Base-by-base conservation (phyloP, 179 eudicot species). In the Nepenthes alata region DNA sequence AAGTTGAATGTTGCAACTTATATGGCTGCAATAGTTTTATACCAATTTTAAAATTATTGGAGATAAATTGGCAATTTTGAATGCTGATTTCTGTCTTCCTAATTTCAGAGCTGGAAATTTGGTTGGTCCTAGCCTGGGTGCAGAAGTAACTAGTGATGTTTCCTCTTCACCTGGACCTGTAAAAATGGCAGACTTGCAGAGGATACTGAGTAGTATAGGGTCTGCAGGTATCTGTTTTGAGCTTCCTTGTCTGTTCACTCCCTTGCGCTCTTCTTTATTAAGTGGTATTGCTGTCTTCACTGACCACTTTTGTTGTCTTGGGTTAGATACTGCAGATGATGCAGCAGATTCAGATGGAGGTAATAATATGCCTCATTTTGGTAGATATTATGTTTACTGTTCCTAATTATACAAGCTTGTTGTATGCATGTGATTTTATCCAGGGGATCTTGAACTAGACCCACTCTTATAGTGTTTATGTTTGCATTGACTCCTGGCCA, bases 341-440 rank as follows among this genome's bases (percentile, higher is more conserved):
- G 71, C 69, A 57, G 94, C 47, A 65, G 97, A 90, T 73, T 94
- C 94, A n/a, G 98, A 93, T 79, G 98, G 80, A 80, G 98, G 97
- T 93, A 84, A 68, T 67, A 37, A 38, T 57, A 45, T 58, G 11
- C 34, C 58, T 38, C 12, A 48, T 53, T 62, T 53, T 37, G 2
- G 15, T 12, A 9, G 4, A 37, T 12, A 11, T 41, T 9, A 56
- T 56, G 38, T 56, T 56, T 56, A 37, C 59, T 56, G 37, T 9
- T 52, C 2, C 6, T 16, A 52, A 3, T 52, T 52, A 10, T 12
- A 2, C 15, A 41, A 1, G 45, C 45, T 41, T 41, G 8, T 41
- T 4, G 0, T 41, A 41, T 41, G 5, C 8, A 41, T 41, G 45
- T 25, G 25, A 25, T 25, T 25, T 25, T 25, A 25, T 25, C 25